These are phyloP conservation scores for Mycena vitilis DNA, from an alignment of 768 basidiomycete genomes.

Conservation along the genomic window DNA sequence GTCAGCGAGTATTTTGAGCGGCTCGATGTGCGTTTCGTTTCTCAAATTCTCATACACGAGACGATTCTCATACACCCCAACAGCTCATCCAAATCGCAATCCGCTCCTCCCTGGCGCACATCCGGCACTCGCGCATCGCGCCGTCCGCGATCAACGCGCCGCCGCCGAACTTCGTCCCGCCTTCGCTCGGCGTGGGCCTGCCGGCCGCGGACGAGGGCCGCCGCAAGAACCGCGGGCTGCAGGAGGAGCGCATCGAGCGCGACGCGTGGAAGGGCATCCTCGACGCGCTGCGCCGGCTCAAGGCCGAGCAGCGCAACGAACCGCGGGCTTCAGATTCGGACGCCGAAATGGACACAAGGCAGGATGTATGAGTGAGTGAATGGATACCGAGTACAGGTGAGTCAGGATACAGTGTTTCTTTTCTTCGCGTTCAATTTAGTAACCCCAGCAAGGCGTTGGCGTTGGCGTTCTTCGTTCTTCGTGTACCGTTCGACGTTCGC, in stretches of 20 bases:
- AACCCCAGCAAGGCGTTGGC: slow-evolving; percentile 20
- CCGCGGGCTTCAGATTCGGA: not conserved
- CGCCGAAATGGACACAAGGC: slow-evolving; percentile 39
- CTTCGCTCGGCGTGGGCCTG: slow-evolving; percentile 82
- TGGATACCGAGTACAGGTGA: slow-evolving; percentile 29
- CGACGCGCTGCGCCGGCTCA: slow-evolving; percentile 72
- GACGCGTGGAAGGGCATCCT: slow-evolving; percentile 85
- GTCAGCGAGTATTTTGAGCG: slow-evolving; percentile 89
- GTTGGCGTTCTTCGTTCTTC: slow-evolving; percentile 9
- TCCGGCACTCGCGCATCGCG: slow-evolving; percentile 84
- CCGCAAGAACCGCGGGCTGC: slow-evolving; percentile 69
- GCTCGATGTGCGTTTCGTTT: slow-evolving; percentile 66
- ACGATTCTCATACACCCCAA: slow-evolving; percentile 21
- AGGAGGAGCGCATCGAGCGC: slow-evolving; percentile 80
- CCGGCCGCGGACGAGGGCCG: slow-evolving; percentile 54
- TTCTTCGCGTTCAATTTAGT: no score
- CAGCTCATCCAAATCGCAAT: slow-evolving; percentile 83
- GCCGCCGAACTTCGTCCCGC: slow-evolving; percentile 76
- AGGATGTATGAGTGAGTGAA: slow-evolving; percentile 34
- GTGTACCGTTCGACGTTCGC: no score
- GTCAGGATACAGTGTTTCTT: slow-evolving; percentile 23
- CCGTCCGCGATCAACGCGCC: slow-evolving; percentile 91
- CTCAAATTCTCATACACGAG: not conserved
- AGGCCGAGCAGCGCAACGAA: slow-evolving; percentile 49
- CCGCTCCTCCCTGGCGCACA: slow-evolving; percentile 83